Evolutionary conservation across 2,329 filamentous ascomycete genomes (phyloP), one percentile per base, ranked within the genome.

Genomic region (Hymenoscyphus repandus): DNA sequence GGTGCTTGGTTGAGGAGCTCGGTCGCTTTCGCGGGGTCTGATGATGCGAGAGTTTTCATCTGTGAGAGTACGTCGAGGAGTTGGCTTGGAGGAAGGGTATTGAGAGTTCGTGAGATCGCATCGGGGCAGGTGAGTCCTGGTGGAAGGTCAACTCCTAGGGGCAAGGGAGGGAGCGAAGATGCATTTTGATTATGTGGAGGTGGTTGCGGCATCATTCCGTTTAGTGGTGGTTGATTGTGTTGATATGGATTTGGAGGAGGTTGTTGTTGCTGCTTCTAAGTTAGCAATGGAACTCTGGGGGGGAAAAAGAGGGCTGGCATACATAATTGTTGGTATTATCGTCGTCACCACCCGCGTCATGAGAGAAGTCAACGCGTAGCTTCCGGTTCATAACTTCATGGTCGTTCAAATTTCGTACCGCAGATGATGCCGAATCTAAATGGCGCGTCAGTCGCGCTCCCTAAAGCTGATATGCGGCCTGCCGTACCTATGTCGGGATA

Each of bases 331-430:
- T 18, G 18, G 11, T 53, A 70, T 55, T 77, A 51, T 74, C 81
- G 50, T 86, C 83, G 54, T 85, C 83, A 55, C 79, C 78, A 40
- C 82, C 85, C 2, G 53, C 41, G 68, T 96, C 92, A 69, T 96
- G 95, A 52, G 89, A 93, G 71, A 95, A 99, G 70, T 97, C 93
- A 50, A 99, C 93, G 54, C 91, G 83, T 57, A 99, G 79, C 69
- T 95, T 95, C 63, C 93, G 83, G 49, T 90, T 90, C 85, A 96
- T 95, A 66, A 96, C 84, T 68, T 97, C 92, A 71, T 90, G 85
- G 69, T 96, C 90, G 72, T 97, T 96, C 47, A 97, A 75, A 67
- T 99, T 97, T 61, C 92, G 86, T 43, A 97, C 92, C 2, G 93
- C 93, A 2, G 90, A 95, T 34, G 92, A 90, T 31, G 93, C 93